Percentiles rank a stretch among this genome's conserved stretches.
Evolutionary conservation across 768 basidiomycete genomes (phyloP).

Genomic region (Russula sp.): DNA sequence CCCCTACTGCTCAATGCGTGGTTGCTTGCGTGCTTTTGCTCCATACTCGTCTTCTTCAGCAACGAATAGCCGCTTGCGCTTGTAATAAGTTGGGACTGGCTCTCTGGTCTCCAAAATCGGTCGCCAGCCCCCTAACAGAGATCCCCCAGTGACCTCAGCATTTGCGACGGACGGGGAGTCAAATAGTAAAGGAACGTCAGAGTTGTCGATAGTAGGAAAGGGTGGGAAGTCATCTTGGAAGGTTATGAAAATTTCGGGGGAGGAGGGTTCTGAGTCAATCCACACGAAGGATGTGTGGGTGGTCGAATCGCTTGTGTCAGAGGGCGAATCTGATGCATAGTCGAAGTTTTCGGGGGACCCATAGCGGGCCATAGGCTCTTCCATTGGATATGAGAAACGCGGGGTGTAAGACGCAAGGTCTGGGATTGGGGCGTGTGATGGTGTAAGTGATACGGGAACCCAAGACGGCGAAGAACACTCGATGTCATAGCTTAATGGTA

Average conservation of each 20-base stretch:
- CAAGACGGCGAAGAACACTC: neutral
- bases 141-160: too few species aligned
- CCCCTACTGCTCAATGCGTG: constrained; percentile 10
- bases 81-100: neutral
- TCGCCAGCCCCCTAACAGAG: neutral
- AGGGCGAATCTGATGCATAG: constrained; percentile 10
- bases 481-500: neutral
- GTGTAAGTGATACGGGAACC: neutral
- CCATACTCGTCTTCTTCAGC: constrained; percentile 14
- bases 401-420: neutral
- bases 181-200: neutral
- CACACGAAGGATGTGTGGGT: constrained; percentile 3
- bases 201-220: too few species aligned
- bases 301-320: constrained; percentile 3
- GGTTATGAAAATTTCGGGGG: constrained; percentile 4
- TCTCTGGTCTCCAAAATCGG: neutral
- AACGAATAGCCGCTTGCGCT: constrained; percentile 23
- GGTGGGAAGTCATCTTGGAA: neutral
- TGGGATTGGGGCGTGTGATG: neutral
- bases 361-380: neutral
- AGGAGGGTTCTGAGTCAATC: constrained; percentile 8
- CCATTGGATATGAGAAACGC: neutral
- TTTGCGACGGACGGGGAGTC: neutral
- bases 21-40: constrained; percentile 10
- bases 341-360: neutral